phyloP scores from a whole-genome alignment of 192 early-diverging fungal genomes.

The Coemansia sp. region DNA sequence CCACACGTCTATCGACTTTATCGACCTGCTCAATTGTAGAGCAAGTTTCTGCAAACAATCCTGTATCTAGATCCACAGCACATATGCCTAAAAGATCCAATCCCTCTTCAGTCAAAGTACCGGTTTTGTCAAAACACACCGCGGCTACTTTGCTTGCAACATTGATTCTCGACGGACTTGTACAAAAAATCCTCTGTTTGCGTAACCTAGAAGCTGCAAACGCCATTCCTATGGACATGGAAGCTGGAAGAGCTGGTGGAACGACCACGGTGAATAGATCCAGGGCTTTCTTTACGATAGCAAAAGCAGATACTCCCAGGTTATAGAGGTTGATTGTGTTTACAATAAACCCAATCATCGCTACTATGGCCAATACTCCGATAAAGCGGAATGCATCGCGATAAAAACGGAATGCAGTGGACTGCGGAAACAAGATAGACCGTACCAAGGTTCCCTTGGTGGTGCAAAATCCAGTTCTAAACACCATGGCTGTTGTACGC shows the following conservation, averaged over 20 bases:
- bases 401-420: slow-evolving; percentile 91
- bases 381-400: slow-evolving; percentile 93
- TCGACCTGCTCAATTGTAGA: slow-evolving; percentile 1
- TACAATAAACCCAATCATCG: slow-evolving; percentile 74
- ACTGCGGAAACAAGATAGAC: slow-evolving; percentile 93
- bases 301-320: slow-evolving; percentile 62
- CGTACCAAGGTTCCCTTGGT: slow-evolving; percentile 91
- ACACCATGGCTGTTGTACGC: slow-evolving; percentile 74
- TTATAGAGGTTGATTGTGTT: slow-evolving; percentile 82
- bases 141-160: slow-evolving; percentile 92
- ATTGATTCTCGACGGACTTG: slow-evolving; percentile 89
- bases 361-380: slow-evolving; percentile 78
- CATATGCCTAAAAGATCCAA: slow-evolving; percentile 88
- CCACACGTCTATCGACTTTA: neutral
- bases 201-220: slow-evolving; percentile 87
- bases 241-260: slow-evolving; percentile 93
- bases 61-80: slow-evolving; percentile 27
- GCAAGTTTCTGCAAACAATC: slow-evolving; percentile 39
- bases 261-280: slow-evolving; percentile 96
- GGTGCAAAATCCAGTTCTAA: slow-evolving; percentile 91
- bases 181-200: slow-evolving; percentile 82
- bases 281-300: slow-evolving; percentile 79
- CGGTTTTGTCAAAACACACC: slow-evolving; percentile 98
- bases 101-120: slow-evolving; percentile 92
- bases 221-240: slow-evolving; percentile 93